Evolutionary conservation across 345 rosid species (phyloP).

Genomic region (Geranium brycei): DNA sequence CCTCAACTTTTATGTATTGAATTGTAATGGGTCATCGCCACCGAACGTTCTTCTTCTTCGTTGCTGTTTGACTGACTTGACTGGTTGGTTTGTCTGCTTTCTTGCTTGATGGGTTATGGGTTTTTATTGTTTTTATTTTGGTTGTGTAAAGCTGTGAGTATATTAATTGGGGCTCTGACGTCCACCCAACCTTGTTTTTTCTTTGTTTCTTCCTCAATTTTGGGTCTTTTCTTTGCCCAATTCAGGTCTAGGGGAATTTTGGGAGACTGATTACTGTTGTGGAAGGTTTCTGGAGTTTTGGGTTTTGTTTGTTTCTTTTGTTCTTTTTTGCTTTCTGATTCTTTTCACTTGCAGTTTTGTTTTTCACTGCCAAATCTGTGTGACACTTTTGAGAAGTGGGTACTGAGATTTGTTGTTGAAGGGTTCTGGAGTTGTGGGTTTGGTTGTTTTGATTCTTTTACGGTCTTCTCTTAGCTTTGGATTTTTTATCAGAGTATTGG

Average conservation of each 20-base stretch:
- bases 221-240: not conserved
- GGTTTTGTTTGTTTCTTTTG: not conserved
- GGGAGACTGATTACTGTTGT: conserved; percentile 2
- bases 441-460: no score
- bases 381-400: no score
- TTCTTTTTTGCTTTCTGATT: not conserved
- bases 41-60: not conserved
- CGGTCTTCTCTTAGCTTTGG: not conserved
- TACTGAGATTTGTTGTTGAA: no score
- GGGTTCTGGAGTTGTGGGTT: not conserved
- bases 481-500: not conserved
- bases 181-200: not conserved
- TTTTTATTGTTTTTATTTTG: no score
- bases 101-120: not conserved
- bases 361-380: no score
- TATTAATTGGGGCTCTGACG: no score
- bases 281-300: conserved; percentile 5
- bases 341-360: no score
- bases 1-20: no score
- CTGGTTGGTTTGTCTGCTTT: not conserved
- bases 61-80: not conserved
- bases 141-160: no score
- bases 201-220: not conserved
- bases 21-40: not conserved
- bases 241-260: not conserved